Percentiles rank a stretch among this genome's conserved stretches.
These are phyloP conservation scores for Phellopilus nigrolimitatus DNA, from an alignment of 1,284 basidiomycete genomes.

Conservation along the genomic window DNA sequence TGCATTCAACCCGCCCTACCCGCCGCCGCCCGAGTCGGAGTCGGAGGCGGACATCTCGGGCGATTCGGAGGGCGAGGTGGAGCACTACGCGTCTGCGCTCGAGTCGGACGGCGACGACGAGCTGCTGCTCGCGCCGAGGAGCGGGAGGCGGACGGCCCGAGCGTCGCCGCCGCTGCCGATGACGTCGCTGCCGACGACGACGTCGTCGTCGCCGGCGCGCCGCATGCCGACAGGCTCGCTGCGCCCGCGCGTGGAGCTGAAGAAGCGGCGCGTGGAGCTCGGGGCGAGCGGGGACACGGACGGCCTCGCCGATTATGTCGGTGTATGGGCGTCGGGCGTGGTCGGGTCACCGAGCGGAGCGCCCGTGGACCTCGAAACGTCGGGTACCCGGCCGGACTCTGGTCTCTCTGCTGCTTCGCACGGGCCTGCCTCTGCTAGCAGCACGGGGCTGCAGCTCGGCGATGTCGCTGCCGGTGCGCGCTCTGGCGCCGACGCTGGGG, in stretches of 20 bases:
- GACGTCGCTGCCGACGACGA: too few relatives aligned
- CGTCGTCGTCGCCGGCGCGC: background rate
- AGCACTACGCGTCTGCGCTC: conserved; percentile 2
- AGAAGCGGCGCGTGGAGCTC: background rate
- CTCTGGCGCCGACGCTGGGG: background rate
- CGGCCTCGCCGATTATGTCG: background rate
- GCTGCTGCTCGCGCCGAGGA: background rate
- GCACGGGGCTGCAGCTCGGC: too few relatives aligned
- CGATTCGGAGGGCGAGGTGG: background rate
- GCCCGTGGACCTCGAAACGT: too few relatives aligned
- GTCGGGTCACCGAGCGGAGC: too few relatives aligned
- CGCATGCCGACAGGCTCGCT: background rate
- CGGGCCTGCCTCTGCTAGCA: too few relatives aligned
- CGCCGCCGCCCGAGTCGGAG: conserved; percentile 4
- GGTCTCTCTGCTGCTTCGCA: too few relatives aligned
- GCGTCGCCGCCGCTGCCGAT: background rate
- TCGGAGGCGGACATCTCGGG: background rate
- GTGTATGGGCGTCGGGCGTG: background rate
- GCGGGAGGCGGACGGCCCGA: too few relatives aligned
- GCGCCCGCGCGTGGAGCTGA: background rate
- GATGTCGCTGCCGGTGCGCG: too few relatives aligned
- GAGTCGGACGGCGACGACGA: background rate
- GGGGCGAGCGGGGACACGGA: background rate
- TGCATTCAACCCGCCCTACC: background rate
- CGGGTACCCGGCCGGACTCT: too few relatives aligned